These are phyloP conservation scores for Fusarium nurragi DNA, from an alignment of 2,329 filamentous ascomycete species.

Conservation along the genomic window DNA sequence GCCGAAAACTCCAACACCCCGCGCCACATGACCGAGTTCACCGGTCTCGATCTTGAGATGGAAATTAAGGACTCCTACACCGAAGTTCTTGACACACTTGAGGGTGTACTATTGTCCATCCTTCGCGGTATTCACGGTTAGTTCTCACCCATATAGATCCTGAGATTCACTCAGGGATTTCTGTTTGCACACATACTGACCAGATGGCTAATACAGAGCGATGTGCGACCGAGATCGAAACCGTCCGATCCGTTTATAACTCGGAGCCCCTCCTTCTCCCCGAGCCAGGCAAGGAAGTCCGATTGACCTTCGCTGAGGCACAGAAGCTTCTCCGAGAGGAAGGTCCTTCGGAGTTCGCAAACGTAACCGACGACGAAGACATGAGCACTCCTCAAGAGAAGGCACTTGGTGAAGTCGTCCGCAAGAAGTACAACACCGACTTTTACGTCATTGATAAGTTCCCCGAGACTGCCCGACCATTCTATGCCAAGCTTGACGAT, in stretches of 20 bases:
- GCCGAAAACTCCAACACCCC: conserved; percentile 89
- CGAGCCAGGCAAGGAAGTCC: conserved; percentile 76
- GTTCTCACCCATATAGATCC: not conserved
- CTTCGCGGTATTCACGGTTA: conserved; percentile 72
- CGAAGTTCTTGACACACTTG: conserved; percentile 77
- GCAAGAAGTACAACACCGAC: conserved; percentile 90
- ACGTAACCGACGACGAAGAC: conserved; percentile 80
- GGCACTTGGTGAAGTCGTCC: conserved; percentile 86
- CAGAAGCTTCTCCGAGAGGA: conserved; percentile 81
- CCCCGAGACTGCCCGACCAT: conserved; percentile 85
- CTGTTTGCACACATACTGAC: not conserved
- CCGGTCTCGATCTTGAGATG: conserved; percentile 90
- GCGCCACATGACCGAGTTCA: conserved; percentile 88
- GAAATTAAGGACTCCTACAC: conserved; percentile 80
- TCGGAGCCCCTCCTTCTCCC: conserved; percentile 82
- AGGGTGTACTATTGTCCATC: conserved; percentile 79
- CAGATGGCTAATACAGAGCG: conserved; percentile 50
- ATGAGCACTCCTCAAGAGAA: conserved; percentile 85
- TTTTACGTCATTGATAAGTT: conserved; percentile 99
- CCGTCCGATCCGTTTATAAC: conserved; percentile 77
- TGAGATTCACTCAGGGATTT: not conserved
- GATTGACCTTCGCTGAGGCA: conserved; percentile 80
- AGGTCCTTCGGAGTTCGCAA: conserved; percentile 71
- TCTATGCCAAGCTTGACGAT: conserved; percentile 82
- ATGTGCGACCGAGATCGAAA: conserved; percentile 76